A percentile compares a stretch with the other conserved stretches of the same genome.
These are phyloP conservation scores for Populus deltoides DNA, from an alignment of 345 rosid genomes.

Conservation along the genomic window DNA sequence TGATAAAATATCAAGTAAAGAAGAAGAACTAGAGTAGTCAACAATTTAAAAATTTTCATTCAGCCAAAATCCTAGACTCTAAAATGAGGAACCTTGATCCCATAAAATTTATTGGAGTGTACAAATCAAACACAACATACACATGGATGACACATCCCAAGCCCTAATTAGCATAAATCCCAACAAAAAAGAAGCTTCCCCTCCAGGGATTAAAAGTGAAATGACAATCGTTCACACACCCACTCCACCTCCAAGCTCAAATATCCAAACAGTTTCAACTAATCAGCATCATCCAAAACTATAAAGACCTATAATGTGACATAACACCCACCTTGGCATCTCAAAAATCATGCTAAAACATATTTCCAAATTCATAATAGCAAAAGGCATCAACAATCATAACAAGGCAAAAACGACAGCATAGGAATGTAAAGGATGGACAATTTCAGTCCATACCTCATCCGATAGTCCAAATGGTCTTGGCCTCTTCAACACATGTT, in stretches of 20 bases:
- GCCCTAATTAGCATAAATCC: too few relatives aligned
- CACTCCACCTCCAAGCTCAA: background rate
- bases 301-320: background rate
- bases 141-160: too few relatives aligned
- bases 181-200: too few relatives aligned
- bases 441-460: slow-evolving; percentile 43
- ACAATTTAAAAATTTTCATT: background rate
- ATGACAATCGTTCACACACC: background rate
- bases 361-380: background rate
- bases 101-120: background rate
- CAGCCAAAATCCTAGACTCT: background rate
- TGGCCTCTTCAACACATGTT: slow-evolving; percentile 64
- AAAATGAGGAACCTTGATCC: background rate
- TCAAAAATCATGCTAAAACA: background rate
- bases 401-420: background rate
- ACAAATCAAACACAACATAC: background rate
- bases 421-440: background rate
- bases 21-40: background rate
- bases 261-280: background rate
- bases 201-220: too few relatives aligned
- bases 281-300: background rate
- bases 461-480: slow-evolving; percentile 69
- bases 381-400: background rate
- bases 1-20: slow-evolving; percentile 24
- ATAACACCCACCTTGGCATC: slow-evolving; percentile 4